Percentiles rank a stretch among this genome's conserved stretches.
Conservation (phyloP, 139 green algal genomes). For the Tetratostichococcus sp. region DNA sequence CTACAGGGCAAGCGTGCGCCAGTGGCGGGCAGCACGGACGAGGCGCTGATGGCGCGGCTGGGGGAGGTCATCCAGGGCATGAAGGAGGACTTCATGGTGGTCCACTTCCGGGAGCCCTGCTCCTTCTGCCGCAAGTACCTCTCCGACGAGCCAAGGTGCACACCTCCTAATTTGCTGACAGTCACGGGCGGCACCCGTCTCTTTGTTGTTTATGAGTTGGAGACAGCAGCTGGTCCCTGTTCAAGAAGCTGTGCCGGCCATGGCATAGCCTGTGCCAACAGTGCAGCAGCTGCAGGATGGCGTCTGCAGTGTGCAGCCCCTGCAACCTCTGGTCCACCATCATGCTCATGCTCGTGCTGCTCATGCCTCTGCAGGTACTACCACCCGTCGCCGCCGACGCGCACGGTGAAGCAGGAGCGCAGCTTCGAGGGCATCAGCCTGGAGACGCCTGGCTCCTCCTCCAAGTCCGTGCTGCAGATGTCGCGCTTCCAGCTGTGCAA, state of each 20-base stretch:
- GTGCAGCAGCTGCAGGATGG: background rate
- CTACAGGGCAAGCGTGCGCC: conserved; percentile 68
- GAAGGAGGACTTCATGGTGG: conserved; percentile 98
- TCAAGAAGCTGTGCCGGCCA: too few species aligned
- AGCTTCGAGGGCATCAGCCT: conserved; percentile 83
- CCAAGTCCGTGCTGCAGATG: conserved; percentile 23
- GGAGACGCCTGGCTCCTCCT: conserved; percentile 46
- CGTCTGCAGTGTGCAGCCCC: background rate
- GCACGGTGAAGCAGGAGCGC: conserved; percentile 43
- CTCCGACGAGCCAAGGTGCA: conserved; percentile 15
- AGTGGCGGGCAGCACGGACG: conserved; percentile 45
- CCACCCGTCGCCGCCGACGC: conserved; percentile 34
- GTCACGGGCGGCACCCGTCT: too few species aligned
- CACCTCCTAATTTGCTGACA: too few species aligned
- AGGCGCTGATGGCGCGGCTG: conserved; percentile 74
- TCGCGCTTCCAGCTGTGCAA: conserved; percentile 48
- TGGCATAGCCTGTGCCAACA: too few species aligned
- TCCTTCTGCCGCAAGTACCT: conserved; percentile 79
- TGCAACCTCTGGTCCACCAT: too few species aligned
- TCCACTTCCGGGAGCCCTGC: conserved; percentile 90
- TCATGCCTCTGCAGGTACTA: conserved; percentile 16
- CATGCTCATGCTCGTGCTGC: too few species aligned
- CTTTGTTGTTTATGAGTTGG: too few species aligned
- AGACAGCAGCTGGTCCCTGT: too few species aligned
- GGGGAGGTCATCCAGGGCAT: conserved; percentile 84